Percentiles rank a stretch among this genome's conserved stretches.
Conservation (phyloP, 352 stramenopile species). For the Lagenidium giganteum region DNA sequence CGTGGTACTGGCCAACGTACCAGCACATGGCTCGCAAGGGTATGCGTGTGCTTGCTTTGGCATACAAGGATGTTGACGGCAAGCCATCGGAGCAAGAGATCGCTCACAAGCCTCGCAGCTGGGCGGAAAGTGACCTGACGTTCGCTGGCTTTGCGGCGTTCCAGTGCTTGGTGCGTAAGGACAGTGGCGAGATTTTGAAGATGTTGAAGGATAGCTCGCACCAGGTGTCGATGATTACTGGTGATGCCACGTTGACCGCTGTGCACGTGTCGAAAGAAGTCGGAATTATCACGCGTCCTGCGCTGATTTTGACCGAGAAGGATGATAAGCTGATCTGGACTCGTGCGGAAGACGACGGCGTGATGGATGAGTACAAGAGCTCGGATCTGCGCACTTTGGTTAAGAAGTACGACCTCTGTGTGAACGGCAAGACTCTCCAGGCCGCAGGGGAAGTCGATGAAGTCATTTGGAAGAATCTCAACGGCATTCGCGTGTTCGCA, state of each 20-base stretch:
- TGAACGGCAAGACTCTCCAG: conserved; percentile 58
- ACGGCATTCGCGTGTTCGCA: conserved; percentile 90
- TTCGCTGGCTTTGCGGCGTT: conserved; percentile 94
- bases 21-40: conserved; percentile 61
- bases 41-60: conserved; percentile 92
- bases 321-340: conserved; percentile 84
- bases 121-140: conserved; percentile 88
- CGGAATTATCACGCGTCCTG: conserved; percentile 78
- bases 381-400: conserved; percentile 33
- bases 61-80: conserved; percentile 85
- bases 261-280: conserved; percentile 94
- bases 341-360: conserved; percentile 49
- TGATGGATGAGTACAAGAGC: conserved; percentile 48
- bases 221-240: conserved; percentile 96
- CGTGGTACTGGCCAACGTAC: conserved; percentile 83
- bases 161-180: conserved; percentile 90
- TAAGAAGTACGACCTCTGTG: conserved; percentile 72
- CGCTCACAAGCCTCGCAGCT: conserved; percentile 62
- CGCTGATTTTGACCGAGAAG: conserved; percentile 59
- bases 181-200: conserved; percentile 90
- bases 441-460: conserved; percentile 61
- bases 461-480: conserved; percentile 54
- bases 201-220: conserved; percentile 89
- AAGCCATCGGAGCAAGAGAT: conserved; percentile 52
- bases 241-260: conserved; percentile 94